Conservation (phyloP, 2,329 filamentous ascomycete genomes). For the Sclerotinia nivalis region DNA sequence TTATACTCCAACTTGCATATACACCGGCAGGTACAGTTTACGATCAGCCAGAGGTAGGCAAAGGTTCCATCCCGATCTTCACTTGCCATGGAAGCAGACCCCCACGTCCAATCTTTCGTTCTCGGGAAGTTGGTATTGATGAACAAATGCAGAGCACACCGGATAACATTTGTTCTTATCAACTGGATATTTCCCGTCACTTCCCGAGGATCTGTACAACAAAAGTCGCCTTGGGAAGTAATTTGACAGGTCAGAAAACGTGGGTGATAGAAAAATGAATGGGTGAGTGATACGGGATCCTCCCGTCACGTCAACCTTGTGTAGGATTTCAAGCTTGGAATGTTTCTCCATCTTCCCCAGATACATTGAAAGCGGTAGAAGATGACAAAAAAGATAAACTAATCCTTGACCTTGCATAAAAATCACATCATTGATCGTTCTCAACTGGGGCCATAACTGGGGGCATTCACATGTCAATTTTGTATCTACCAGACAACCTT, state of each 20-base stretch:
- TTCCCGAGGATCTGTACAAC: background rate
- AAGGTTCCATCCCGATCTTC: background rate
- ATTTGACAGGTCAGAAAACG: background rate
- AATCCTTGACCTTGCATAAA: slow-evolving; percentile 6
- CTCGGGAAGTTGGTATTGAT: no score
- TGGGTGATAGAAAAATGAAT: background rate
- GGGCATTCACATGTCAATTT: slow-evolving; percentile 10
- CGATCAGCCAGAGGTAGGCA: background rate
- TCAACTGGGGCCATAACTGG: background rate
- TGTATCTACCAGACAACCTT: background rate
- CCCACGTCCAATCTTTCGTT: background rate
- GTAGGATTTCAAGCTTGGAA: background rate
- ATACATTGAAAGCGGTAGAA: background rate
- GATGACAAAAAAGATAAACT: background rate
- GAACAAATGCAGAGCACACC: background rate
- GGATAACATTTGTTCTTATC: background rate
- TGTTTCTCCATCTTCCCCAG: slow-evolving; percentile 1
- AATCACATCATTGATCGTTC: background rate
- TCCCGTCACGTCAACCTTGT: background rate
- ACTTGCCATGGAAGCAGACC: background rate
- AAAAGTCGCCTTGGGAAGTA: background rate
- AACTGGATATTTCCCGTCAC: slow-evolving; percentile 5
- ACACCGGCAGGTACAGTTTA: background rate
- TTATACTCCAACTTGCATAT: background rate
- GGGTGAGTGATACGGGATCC: background rate